Evolutionary conservation across 345 rosid genomes (phyloP).

Genomic region (Eutrema yunnanense): DNA sequence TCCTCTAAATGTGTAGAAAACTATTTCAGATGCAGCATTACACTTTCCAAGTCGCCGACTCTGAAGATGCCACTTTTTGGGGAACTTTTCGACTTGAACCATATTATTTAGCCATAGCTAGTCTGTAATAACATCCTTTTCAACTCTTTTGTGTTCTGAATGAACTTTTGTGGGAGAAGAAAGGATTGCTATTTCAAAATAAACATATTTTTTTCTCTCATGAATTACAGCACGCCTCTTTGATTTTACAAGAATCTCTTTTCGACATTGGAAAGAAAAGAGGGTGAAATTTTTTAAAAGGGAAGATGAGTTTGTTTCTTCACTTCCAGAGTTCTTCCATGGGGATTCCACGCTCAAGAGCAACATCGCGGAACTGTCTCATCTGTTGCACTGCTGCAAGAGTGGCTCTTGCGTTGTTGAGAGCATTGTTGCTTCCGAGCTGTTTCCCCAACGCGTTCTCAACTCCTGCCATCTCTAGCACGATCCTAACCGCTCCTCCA

Average conservation of each 20-base stretch:
- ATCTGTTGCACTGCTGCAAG: slow-evolving; percentile 74
- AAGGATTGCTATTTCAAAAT: slow-evolving; percentile 2
- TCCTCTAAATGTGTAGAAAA: background rate
- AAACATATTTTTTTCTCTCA: slow-evolving; percentile 8
- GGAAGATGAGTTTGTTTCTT: slow-evolving; percentile 13
- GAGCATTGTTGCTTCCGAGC: slow-evolving; percentile 68
- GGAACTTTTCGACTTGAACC: background rate
- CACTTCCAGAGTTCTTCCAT: slow-evolving; percentile 91
- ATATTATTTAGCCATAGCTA: background rate
- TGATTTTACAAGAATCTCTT: slow-evolving; percentile 20
- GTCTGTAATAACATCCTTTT: background rate
- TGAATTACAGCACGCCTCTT: slow-evolving; percentile 13
- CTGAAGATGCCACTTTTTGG: background rate
- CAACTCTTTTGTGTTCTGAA: background rate
- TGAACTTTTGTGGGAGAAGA: background rate
- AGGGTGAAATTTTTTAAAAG: background rate
- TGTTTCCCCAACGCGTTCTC: slow-evolving; percentile 86
- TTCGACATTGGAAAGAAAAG: background rate
- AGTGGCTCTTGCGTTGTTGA: slow-evolving; percentile 89
- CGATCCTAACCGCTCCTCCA: slow-evolving; percentile 87
- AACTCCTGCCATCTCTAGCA: slow-evolving; percentile 90
- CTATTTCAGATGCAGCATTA: background rate
- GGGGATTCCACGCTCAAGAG: slow-evolving; percentile 83
- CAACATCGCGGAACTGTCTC: slow-evolving; percentile 80
- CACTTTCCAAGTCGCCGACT: background rate